These are phyloP conservation scores for Acanthamoeba culbertsoni DNA, from an alignment of 208 protist species.

Conservation along the genomic window DNA sequence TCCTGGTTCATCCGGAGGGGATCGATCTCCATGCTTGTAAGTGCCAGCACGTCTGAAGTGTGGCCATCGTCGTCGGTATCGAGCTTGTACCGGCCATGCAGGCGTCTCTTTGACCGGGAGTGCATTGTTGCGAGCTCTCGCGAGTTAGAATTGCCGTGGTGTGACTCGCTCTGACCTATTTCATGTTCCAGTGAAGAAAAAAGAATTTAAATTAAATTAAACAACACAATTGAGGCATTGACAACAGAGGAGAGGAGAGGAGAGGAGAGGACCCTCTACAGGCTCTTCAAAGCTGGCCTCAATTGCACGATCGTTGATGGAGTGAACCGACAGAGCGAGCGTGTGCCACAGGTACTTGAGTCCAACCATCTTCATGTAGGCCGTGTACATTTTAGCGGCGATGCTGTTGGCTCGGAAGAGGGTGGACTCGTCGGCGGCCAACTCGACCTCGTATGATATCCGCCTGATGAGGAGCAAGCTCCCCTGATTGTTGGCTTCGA, in stretches of 20 bases:
- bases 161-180: no score
- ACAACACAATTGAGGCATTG: no score
- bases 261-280: no score
- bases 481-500: conserved; percentile 4
- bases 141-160: no score
- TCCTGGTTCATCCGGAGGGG: conserved; percentile 1
- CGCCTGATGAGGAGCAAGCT: neutral
- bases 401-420: conserved; percentile 58
- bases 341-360: conserved; percentile 54
- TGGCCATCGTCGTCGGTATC: conserved; percentile 39
- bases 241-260: no score
- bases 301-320: conserved; percentile 18
- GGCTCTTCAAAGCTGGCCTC: neutral
- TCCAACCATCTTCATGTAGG: conserved; percentile 39
- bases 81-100: conserved; percentile 16
- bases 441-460: neutral
- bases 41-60: neutral
- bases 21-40: conserved; percentile 28
- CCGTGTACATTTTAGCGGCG: conserved; percentile 50
- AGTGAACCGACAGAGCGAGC: neutral
- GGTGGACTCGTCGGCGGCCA: neutral
- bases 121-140: no score
- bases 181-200: no score
- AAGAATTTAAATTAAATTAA: no score
- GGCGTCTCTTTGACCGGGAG: no score